phyloP scores from a whole-genome alignment of 2,329 filamentous ascomycete genomes.

The Neonectria punicea region DNA sequence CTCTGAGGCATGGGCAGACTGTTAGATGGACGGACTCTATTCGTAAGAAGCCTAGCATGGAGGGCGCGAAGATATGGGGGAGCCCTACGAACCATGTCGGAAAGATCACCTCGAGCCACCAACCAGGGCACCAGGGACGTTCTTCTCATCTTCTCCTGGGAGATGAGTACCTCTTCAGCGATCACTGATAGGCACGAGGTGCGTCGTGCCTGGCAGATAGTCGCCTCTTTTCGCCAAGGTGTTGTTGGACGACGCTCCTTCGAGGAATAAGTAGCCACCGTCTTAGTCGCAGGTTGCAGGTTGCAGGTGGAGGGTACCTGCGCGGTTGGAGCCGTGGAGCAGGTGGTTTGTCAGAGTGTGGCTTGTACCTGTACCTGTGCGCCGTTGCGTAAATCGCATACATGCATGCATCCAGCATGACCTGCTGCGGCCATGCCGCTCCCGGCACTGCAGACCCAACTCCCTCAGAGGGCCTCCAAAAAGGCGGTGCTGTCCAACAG shows the following conservation, averaged over 20 bases:
- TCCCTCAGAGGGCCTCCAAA: conserved; percentile 3
- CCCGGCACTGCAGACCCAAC: not conserved
- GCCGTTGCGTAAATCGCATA: not conserved
- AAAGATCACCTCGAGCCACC: conserved; percentile 6
- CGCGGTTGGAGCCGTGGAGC: not conserved
- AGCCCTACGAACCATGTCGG: conserved; percentile 10
- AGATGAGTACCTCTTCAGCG: not conserved
- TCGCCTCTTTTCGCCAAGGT: conserved; percentile 4
- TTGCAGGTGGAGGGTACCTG: not conserved
- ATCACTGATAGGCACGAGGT: conserved; percentile 10
- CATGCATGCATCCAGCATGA: conserved; percentile 1
- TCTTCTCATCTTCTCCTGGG: not conserved
- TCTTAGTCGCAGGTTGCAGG: not conserved
- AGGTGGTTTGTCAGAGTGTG: not conserved
- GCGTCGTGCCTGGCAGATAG: conserved; percentile 3
- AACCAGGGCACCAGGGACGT: conserved; percentile 4
- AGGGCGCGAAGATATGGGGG: not conserved
- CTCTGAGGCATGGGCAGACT: not conserved
- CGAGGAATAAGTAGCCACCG: conserved; percentile 6
- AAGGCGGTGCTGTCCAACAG: conserved; percentile 9
- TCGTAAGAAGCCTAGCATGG: not conserved
- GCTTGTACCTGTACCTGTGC: conserved; percentile 8
- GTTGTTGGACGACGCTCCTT: conserved; percentile 5
- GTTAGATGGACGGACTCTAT: too few species aligned
- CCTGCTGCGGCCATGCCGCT: conserved; percentile 15